These are phyloP conservation scores for Apiosordaria backusii DNA, from an alignment of 495 filamentous ascomycete genomes.

Conservation along the genomic window DNA sequence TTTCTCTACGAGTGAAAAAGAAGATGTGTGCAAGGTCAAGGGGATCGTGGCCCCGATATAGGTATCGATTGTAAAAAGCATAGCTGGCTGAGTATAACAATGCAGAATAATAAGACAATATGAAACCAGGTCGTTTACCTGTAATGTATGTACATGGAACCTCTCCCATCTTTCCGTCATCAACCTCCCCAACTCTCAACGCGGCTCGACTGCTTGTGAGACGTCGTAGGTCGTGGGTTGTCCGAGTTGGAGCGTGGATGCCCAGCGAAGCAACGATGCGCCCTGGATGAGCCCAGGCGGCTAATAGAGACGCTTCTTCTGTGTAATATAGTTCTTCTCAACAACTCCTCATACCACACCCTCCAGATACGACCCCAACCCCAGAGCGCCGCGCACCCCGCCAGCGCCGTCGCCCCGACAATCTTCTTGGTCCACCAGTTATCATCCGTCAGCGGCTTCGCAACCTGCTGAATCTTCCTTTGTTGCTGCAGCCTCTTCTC, in stretches of 20 bases:
- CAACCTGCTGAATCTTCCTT: conserved; percentile 30
- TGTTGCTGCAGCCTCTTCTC: conserved; percentile 25
- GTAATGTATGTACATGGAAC: neutral
- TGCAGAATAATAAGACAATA: neutral
- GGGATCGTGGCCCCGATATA: neutral
- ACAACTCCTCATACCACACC: conserved; percentile 22
- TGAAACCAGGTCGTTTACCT: neutral
- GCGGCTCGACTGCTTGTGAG: neutral
- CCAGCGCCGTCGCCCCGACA: conserved; percentile 59
- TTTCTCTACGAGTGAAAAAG: neutral
- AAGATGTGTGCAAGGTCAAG: neutral
- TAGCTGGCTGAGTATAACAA: neutral
- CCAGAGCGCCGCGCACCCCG: conserved; percentile 67
- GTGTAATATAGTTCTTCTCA: too few species aligned
- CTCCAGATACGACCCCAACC: conserved; percentile 54
- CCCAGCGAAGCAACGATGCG: too few species aligned
- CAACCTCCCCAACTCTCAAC: neutral
- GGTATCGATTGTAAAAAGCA: neutral
- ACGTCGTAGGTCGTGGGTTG: neutral
- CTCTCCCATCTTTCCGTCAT: neutral
- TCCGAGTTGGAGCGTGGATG: too few species aligned
- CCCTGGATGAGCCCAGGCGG: too few species aligned
- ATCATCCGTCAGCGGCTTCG: conserved; percentile 63
- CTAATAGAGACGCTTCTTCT: too few species aligned
- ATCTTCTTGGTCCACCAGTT: conserved; percentile 68